Evolutionary conservation across 169 alveolate species (phyloP).

Genomic region (Plasmodium inui): DNA sequence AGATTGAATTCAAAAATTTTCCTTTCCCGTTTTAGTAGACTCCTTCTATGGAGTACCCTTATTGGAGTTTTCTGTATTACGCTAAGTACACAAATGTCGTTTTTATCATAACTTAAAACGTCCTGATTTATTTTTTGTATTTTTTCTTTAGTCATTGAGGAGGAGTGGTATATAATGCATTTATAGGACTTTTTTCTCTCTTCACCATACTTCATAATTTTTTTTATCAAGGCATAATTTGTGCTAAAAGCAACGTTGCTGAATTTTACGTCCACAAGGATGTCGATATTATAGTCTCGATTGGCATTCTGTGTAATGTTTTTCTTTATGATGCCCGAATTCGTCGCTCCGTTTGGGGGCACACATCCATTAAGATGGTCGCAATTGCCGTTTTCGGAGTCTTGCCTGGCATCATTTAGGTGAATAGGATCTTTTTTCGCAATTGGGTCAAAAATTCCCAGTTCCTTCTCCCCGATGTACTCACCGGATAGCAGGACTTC

Average conservation of each 20-base stretch:
- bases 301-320: not conserved
- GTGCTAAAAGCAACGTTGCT: conserved; percentile 65
- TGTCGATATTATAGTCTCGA: not conserved
- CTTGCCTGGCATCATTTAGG: not conserved
- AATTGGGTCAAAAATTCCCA: not conserved
- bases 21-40: conserved; percentile 85
- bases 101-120: conserved; percentile 59
- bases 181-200: conserved; percentile 76
- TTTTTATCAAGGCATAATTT: conserved; percentile 65
- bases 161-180: conserved; percentile 68
- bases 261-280: conserved; percentile 60
- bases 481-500: conserved; percentile 40
- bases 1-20: conserved; percentile 82
- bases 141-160: conserved; percentile 58
- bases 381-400: not conserved
- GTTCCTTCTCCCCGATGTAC: not conserved
- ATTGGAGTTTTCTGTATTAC: conserved; percentile 90
- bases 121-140: conserved; percentile 46
- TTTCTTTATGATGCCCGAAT: not conserved
- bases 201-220: conserved; percentile 69
- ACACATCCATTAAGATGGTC: not conserved
- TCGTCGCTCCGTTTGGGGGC: not conserved
- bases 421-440: not conserved
- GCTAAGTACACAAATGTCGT: conserved; percentile 3
- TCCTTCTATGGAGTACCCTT: conserved; percentile 92